These are phyloP conservation scores for Agrostemma githago DNA, from an alignment of 148 eudicot species.

Conservation along the genomic window DNA sequence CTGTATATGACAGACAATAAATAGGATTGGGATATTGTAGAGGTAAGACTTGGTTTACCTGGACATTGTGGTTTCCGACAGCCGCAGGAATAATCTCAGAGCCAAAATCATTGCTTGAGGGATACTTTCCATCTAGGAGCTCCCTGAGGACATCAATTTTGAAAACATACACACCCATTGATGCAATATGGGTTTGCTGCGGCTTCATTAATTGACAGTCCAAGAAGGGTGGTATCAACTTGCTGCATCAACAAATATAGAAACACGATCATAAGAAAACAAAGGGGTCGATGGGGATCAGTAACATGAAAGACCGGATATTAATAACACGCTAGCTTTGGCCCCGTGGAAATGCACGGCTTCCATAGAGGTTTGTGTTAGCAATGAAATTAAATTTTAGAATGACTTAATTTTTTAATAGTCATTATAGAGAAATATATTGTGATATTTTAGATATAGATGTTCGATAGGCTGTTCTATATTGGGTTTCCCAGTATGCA, in stretches of 20 bases:
- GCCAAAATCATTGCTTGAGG: conserved; percentile 65
- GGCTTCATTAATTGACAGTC: conserved; percentile 51
- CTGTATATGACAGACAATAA: background rate
- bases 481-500: no score
- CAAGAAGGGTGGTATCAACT: conserved; percentile 64
- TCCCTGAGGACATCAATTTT: conserved; percentile 53
- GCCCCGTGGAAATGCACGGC: no score
- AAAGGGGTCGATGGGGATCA: background rate
- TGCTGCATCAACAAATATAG: conserved; percentile 33
- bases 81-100: conserved; percentile 77
- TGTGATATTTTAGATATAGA: no score
- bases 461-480: no score
- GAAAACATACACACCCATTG: conserved; percentile 80
- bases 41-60: conserved; percentile 26
- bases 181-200: conserved; percentile 50
- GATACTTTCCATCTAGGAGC: conserved; percentile 49
- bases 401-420: no score
- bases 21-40: background rate
- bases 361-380: no score
- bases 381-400: no score
- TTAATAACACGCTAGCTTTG: background rate
- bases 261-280: background rate
- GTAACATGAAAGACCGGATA: background rate
- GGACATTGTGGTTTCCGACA: conserved; percentile 64
- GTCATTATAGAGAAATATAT: no score